Conservation (phyloP, 345 rosid species). For the Populus ilicifolia region DNA sequence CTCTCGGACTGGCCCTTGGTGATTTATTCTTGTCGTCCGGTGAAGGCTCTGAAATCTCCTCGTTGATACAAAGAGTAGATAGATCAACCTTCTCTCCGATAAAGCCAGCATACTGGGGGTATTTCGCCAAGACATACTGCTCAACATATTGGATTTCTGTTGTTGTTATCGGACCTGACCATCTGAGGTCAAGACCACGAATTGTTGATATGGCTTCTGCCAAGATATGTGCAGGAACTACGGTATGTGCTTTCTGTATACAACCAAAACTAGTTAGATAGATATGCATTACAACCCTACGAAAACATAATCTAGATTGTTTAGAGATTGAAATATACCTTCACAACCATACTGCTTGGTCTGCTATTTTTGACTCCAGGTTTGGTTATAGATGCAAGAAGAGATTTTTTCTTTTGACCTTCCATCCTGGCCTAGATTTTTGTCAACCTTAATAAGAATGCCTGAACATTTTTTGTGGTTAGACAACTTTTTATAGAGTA, state of each 20-base stretch:
- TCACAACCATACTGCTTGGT: slow-evolving; percentile 61
- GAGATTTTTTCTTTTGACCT: slow-evolving; percentile 37
- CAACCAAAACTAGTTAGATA: background rate
- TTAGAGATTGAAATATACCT: slow-evolving; percentile 35
- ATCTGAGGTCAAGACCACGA: slow-evolving; percentile 58
- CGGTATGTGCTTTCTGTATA: slow-evolving; percentile 53
- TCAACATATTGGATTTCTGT: slow-evolving; percentile 65
- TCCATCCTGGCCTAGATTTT: slow-evolving; percentile 36
- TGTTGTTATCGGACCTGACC: slow-evolving; percentile 76
- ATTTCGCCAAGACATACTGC: slow-evolving; percentile 61
- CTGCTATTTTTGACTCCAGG: slow-evolving; percentile 40
- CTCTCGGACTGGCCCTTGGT: slow-evolving; percentile 35
- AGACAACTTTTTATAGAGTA: background rate
- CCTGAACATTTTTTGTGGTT: background rate
- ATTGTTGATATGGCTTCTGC: slow-evolving; percentile 77
- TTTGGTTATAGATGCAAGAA: slow-evolving; percentile 42
- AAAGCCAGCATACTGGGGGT: slow-evolving; percentile 63
- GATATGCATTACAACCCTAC: background rate
- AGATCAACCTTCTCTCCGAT: slow-evolving; percentile 48
- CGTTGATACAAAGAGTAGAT: slow-evolving; percentile 49
- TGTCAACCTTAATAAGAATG: slow-evolving; percentile 4
- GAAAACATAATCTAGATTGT: background rate
- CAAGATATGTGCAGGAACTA: slow-evolving; percentile 63
- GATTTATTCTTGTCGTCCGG: slow-evolving; percentile 40
- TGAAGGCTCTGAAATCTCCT: slow-evolving; percentile 39